A percentile compares a stretch with the other conserved stretches of the same genome.
Conservation (phyloP, 768 basidiomycete species). For the Gautieria morchelliformis region DNA sequence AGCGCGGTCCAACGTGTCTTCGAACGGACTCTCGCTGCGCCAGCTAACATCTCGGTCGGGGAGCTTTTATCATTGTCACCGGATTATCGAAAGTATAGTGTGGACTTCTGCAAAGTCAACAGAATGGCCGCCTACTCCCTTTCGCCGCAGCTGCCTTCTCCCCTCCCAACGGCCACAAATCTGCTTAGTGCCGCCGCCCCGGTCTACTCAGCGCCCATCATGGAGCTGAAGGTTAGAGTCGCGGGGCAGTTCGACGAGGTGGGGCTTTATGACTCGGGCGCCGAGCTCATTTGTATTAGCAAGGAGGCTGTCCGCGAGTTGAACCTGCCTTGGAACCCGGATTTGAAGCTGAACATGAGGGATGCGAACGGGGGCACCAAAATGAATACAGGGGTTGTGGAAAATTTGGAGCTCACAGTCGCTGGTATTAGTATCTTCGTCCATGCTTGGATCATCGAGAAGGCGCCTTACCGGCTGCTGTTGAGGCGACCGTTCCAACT, state of each 20-base stretch:
- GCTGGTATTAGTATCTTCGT: neutral
- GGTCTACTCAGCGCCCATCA: neutral
- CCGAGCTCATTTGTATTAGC: constrained; percentile 2
- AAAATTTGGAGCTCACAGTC: constrained; percentile 4
- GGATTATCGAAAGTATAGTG: neutral
- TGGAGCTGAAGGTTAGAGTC: neutral
- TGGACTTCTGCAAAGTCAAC: neutral
- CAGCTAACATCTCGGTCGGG: neutral
- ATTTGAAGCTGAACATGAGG: neutral
- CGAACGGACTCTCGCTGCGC: neutral
- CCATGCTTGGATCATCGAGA: constrained; percentile 10
- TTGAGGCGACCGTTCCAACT: constrained; percentile 9
- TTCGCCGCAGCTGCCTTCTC: neutral
- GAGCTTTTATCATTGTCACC: neutral
- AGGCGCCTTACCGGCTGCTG: constrained; percentile 8
- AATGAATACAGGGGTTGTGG: neutral
- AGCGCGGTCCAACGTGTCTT: neutral
- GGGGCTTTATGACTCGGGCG: neutral
- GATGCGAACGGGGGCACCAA: neutral
- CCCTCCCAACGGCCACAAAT: neutral
- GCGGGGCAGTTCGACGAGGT: neutral
- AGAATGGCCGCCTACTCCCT: neutral
- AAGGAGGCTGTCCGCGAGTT: neutral
- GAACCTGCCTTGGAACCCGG: neutral
- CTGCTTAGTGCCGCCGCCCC: neutral